Percentiles rank a stretch among this genome's conserved stretches.
Evolutionary conservation across 345 rosid genomes (phyloP).

Genomic region (Reutealis trisperma): DNA sequence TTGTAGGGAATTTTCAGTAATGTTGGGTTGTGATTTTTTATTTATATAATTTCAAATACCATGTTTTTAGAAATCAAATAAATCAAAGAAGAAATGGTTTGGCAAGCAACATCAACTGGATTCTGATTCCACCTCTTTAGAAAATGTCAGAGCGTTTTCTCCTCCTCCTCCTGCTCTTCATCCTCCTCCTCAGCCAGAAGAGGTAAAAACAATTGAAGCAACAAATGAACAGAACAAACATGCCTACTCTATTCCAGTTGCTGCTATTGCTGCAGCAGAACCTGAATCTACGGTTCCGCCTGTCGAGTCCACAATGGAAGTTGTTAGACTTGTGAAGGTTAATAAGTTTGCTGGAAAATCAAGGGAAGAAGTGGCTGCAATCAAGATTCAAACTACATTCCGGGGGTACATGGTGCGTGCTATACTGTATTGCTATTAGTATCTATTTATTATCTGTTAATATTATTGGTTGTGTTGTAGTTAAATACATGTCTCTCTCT

Average conservation of each 20-base stretch:
- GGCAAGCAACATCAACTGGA: conserved; percentile 45
- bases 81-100: conserved; percentile 64
- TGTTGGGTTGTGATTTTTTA: background rate
- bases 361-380: conserved; percentile 78
- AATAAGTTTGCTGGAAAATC: conserved; percentile 60
- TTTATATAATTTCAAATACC: background rate
- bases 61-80: conserved; percentile 21
- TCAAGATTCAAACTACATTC: conserved; percentile 83
- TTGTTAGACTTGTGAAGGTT: conserved; percentile 30
- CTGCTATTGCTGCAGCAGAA: conserved; percentile 44
- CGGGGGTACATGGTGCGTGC: conserved; percentile 74
- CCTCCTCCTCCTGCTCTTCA: conserved; percentile 42
- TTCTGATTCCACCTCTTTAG: conserved; percentile 36
- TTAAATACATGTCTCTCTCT: background rate
- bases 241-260: conserved; percentile 33
- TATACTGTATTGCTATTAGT: background rate
- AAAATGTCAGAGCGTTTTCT: conserved; percentile 29
- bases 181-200: conserved; percentile 39
- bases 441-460: background rate
- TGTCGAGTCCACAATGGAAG: conserved; percentile 41
- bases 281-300: conserved; percentile 32
- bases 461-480: background rate
- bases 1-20: background rate
- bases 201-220: conserved; percentile 47
- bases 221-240: conserved; percentile 42